Evolutionary conservation across 805 yeast genomes (phyloP), one percentile per base, ranked within the genome.

Genomic region (Priceomyces melissophilus): DNA sequence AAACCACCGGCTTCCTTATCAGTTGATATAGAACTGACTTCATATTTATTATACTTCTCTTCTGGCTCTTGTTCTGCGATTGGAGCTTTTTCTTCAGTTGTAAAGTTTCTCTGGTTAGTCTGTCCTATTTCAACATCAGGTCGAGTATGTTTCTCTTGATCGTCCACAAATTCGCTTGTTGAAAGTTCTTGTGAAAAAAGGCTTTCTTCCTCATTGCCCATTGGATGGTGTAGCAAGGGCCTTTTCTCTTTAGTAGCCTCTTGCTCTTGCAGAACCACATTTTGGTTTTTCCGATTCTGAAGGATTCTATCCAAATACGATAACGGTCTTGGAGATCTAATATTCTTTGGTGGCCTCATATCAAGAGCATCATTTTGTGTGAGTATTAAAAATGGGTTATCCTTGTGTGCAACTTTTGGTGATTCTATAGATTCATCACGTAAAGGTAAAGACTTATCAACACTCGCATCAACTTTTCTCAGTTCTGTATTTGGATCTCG

Each of bases 281-380:
- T n/a, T 8, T 43, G 38, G 20, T 42, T 44, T 16, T 44, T 49
- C 10, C 47, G 37, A 9, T 48, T 44, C 28, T 50, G 57, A 10
- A 65, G 41, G 15, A 65, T 63, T 29, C 57, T 54, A 37, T 65
- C 68, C 11, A 65, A 49, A 45, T 63, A 65, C 1, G 68, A 61
- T 33, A 31, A 15, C 6, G 34, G 14, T 14, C 16, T 31, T 11
- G 34, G 34, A n/a, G 20, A 8, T 30, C 7, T 14, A 16, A 4
- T 5, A 14, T n/a, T 10, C n/a, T n/a, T n/a, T n/a, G n/a, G n/a
- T 34, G 6, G 9, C 30, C 16, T 23, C 28, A 14, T 32, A 16
- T 31, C 10, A n/a, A 10, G 12, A 15, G n/a, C n/a, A 35, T n/a
- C 3, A 28, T 3, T 26, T 11, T 23, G 7, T 15, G 12, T 27